Conservation (phyloP, 768 basidiomycete species). For the Dioszegia hungarica region DNA sequence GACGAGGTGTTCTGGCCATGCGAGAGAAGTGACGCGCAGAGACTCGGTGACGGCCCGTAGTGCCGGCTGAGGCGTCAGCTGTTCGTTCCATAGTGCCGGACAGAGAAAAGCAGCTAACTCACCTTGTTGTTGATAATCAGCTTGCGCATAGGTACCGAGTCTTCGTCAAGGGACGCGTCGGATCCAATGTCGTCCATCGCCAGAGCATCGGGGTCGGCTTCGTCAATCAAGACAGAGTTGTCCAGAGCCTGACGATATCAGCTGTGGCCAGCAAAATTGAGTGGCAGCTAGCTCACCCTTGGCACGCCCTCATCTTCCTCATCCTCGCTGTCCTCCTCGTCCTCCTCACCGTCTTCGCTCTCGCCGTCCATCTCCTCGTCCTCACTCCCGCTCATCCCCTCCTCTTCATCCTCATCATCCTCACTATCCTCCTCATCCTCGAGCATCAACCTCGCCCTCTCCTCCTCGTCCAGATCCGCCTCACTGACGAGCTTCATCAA, state of each 20-base stretch:
- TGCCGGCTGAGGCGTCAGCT: constrained; percentile 29
- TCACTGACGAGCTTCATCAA: constrained; percentile 41
- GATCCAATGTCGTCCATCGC: constrained; percentile 63
- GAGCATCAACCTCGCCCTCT: constrained; percentile 55
- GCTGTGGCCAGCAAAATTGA: not conserved
- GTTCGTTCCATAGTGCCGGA: not conserved
- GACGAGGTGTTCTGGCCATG: constrained; percentile 40
- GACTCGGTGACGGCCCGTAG: constrained; percentile 33
- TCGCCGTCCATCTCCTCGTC: constrained; percentile 18
- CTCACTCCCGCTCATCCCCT: constrained; percentile 7
- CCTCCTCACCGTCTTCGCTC: constrained; percentile 44
- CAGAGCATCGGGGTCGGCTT: constrained; percentile 44
- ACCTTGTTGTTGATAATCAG: constrained; percentile 77
- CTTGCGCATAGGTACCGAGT: constrained; percentile 75
- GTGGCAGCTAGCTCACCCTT: constrained; percentile 8
- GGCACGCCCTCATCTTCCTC: not conserved
- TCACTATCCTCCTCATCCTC: constrained; percentile 32
- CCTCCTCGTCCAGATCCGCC: constrained; percentile 65
- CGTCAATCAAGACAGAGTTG: constrained; percentile 42
- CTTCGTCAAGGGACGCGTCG: constrained; percentile 63
- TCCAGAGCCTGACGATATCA: constrained; percentile 1
- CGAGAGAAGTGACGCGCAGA: constrained; percentile 36
- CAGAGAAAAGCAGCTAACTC: too few relatives aligned
- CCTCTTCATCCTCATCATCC: constrained; percentile 26
- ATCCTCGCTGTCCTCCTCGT: constrained; percentile 22